These are phyloP conservation scores for Porcisia deanei DNA, from an alignment of 208 protist species.

Conservation along the genomic window DNA sequence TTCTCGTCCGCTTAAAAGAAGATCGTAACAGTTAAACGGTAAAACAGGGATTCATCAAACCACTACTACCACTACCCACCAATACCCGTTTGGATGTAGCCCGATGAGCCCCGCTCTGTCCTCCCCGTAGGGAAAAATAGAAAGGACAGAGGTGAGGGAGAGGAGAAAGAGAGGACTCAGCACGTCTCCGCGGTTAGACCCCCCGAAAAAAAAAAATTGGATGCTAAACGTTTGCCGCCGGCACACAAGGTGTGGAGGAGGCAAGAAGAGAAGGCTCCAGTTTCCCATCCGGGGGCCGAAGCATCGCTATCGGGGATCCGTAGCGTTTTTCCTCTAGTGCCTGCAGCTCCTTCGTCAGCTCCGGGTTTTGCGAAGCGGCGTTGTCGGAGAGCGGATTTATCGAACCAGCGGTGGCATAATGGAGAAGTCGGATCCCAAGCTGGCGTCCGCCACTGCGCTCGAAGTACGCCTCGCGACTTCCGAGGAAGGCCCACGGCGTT, in stretches of 20 bases:
- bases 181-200: not conserved
- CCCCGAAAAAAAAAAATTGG: not conserved
- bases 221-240: not conserved
- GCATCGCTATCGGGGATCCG: conserved; percentile 68
- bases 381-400: conserved; percentile 65
- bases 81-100: no score
- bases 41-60: no score
- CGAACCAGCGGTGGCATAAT: conserved; percentile 52
- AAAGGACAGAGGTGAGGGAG: not conserved
- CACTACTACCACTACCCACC: no score
- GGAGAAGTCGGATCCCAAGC: conserved; percentile 59
- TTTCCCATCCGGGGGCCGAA: conserved; percentile 44
- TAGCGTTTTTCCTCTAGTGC: conserved; percentile 58
- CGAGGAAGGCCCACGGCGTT: conserved; percentile 82
- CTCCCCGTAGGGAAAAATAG: not conserved
- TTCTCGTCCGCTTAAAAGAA: no score
- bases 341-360: conserved; percentile 60
- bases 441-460: conserved; percentile 62
- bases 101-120: not conserved
- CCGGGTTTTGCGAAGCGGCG: conserved; percentile 48
- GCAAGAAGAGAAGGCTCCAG: not conserved
- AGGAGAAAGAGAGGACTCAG: not conserved
- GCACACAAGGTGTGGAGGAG: not conserved
- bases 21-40: no score
- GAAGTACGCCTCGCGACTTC: conserved; percentile 82